Evolutionary conservation across 345 rosid genomes (phyloP).

Genomic region (Noccaea bulbosa): DNA sequence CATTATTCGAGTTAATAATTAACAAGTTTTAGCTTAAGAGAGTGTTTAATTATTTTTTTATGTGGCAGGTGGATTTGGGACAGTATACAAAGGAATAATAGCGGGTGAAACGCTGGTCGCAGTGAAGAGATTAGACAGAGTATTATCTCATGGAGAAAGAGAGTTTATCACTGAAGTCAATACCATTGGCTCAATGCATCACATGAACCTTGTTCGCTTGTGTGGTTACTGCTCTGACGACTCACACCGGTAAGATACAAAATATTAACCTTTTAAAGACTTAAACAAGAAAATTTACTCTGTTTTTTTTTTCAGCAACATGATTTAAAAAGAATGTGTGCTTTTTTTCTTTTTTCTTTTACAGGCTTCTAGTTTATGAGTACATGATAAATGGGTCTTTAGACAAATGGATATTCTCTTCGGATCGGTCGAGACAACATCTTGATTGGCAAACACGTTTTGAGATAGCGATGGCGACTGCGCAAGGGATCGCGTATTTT

Average conservation of each 20-base stretch:
- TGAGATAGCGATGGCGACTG: conserved; percentile 60
- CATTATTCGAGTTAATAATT: neutral
- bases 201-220: conserved; percentile 74
- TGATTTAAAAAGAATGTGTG: neutral
- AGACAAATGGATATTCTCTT: conserved; percentile 76
- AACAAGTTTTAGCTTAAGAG: neutral
- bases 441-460: conserved; percentile 75
- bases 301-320: neutral
- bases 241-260: conserved; percentile 57
- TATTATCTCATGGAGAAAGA: conserved; percentile 70
- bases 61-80: conserved; percentile 74
- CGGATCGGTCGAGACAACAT: conserved; percentile 32
- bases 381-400: conserved; percentile 75
- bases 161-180: conserved; percentile 83
- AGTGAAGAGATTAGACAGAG: conserved; percentile 70
- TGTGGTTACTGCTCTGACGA: conserved; percentile 80
- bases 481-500: conserved; percentile 75
- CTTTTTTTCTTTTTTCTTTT: neutral
- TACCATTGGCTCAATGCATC: conserved; percentile 90
- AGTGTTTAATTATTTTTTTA: neutral
- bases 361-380: conserved; percentile 79
- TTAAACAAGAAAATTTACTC: neutral
- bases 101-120: conserved; percentile 54
- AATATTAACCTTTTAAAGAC: neutral
- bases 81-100: conserved; percentile 71